These are phyloP conservation scores for Epichloe gansuensis DNA, from an alignment of 2,329 filamentous ascomycete species.

Conservation along the genomic window DNA sequence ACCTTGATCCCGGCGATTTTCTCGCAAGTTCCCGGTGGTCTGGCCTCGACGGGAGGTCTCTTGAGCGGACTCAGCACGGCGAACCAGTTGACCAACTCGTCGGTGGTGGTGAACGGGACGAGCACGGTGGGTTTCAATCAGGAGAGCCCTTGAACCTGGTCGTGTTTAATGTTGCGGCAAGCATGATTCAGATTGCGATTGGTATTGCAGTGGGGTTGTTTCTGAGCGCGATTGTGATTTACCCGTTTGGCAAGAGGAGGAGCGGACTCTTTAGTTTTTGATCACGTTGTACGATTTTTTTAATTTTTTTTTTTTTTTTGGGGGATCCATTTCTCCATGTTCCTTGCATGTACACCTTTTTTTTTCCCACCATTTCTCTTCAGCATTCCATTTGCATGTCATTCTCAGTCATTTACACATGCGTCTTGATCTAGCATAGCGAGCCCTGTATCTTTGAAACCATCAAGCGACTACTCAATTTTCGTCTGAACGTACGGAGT, in stretches of 20 bases:
- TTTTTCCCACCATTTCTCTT: no score
- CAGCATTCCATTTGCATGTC: no score
- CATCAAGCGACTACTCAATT: no score
- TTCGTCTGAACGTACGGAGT: no score
- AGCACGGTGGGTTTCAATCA: conserved; percentile 13
- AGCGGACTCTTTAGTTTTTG: conserved; percentile 38
- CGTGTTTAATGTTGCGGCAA: conserved; percentile 33
- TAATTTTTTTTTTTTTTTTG: not conserved
- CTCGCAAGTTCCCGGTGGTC: conserved; percentile 34
- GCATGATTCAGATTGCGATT: conserved; percentile 41
- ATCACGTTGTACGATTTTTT: not conserved
- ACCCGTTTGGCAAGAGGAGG: conserved; percentile 36
- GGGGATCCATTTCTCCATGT: no score
- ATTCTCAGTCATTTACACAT: not conserved
- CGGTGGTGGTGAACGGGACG: conserved; percentile 23
- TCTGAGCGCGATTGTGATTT: conserved; percentile 35
- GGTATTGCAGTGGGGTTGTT: conserved; percentile 40
- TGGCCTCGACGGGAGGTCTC: conserved; percentile 34
- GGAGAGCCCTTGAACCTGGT: conserved; percentile 20
- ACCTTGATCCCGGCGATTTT: conserved; percentile 37
- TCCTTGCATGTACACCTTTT: not conserved
- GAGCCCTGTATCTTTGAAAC: not conserved
- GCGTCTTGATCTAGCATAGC: not conserved
- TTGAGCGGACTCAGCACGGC: conserved; percentile 32
- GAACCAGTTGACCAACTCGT: conserved; percentile 30